Evolutionary conservation across 495 filamentous ascomycete species (phyloP).

Genomic region (Penicillium flavigenum): DNA sequence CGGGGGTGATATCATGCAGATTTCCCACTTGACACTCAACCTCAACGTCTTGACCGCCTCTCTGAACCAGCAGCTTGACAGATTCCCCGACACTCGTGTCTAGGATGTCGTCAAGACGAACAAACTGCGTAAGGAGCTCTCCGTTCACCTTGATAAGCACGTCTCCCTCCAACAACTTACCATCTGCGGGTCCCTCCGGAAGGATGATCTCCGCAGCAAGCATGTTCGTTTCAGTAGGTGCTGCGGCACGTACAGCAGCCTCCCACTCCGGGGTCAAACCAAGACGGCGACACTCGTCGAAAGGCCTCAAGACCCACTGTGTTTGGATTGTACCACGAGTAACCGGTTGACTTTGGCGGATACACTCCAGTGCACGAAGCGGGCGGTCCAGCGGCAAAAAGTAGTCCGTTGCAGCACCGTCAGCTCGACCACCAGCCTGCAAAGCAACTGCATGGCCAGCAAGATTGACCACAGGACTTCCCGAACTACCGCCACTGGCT

Average conservation of each 20-base stretch:
- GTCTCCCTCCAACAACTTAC: slow-evolving; percentile 88
- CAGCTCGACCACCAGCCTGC: slow-evolving; percentile 89
- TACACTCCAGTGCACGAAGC: slow-evolving; percentile 78
- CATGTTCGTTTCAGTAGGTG: slow-evolving; percentile 94
- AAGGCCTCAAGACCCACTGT: slow-evolving; percentile 95
- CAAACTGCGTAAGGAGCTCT: slow-evolving; percentile 90
- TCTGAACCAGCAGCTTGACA: slow-evolving; percentile 75
- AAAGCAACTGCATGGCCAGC: slow-evolving; percentile 90
- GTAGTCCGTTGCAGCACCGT: slow-evolving; percentile 96
- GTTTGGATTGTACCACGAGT: slow-evolving; percentile 94
- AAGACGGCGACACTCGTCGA: slow-evolving; percentile 92
- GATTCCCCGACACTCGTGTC: slow-evolving; percentile 79
- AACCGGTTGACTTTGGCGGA: slow-evolving; percentile 71
- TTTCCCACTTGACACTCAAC: slow-evolving; percentile 85
- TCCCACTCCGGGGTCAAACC: slow-evolving; percentile 87
- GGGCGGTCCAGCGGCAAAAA: slow-evolving; percentile 94
- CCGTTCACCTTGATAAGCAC: slow-evolving; percentile 94
- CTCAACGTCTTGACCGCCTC: slow-evolving; percentile 84
- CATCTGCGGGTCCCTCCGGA: slow-evolving; percentile 82
- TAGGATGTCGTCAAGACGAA: slow-evolving; percentile 88
- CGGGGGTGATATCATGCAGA: slow-evolving; percentile 90
- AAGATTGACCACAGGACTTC: slow-evolving; percentile 94
- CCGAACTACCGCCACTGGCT: slow-evolving; percentile 93
- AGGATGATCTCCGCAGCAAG: slow-evolving; percentile 94
- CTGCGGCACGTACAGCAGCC: slow-evolving; percentile 70